phyloP scores from a whole-genome alignment of 1,139 yeast species.

The Magnusiomyces paraingens region DNA sequence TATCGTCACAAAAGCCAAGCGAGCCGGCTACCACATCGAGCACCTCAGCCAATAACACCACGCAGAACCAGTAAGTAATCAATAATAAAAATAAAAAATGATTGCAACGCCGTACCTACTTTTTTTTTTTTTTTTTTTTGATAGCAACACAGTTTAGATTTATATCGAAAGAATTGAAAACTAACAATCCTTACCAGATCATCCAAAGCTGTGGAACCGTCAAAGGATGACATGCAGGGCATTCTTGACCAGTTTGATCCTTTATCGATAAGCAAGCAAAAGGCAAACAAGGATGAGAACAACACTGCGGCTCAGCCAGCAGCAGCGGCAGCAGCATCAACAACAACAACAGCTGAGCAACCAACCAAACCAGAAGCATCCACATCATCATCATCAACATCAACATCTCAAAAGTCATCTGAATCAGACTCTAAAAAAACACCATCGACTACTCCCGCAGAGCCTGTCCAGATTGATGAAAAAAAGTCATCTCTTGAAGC shows the following conservation, averaged over 20 bases:
- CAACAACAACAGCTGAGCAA: neutral
- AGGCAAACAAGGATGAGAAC: neutral
- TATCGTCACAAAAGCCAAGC: neutral
- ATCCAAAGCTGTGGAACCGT: neutral
- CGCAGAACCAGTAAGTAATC: neutral
- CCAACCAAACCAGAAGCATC: neutral
- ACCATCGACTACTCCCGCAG: neutral
- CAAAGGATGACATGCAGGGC: constrained; percentile 22
- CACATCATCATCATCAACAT: neutral
- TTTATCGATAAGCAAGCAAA: constrained; percentile 15
- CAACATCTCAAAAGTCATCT: neutral
- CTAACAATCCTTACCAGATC: too few relatives aligned
- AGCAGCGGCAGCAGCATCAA: neutral
- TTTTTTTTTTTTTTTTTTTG: neutral
- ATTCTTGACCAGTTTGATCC: constrained; percentile 33
- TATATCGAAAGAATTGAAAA: too few relatives aligned
- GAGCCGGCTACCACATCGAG: neutral
- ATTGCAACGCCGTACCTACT: neutral
- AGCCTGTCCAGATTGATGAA: constrained; percentile 1
- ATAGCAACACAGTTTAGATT: neutral
- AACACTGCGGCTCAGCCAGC: neutral
- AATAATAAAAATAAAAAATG: neutral
- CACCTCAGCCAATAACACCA: neutral
- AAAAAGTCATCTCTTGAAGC: neutral
- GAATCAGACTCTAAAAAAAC: neutral